phyloP scores from a whole-genome alignment of 805 yeast genomes.

The Saccharomycopsis sp. region DNA sequence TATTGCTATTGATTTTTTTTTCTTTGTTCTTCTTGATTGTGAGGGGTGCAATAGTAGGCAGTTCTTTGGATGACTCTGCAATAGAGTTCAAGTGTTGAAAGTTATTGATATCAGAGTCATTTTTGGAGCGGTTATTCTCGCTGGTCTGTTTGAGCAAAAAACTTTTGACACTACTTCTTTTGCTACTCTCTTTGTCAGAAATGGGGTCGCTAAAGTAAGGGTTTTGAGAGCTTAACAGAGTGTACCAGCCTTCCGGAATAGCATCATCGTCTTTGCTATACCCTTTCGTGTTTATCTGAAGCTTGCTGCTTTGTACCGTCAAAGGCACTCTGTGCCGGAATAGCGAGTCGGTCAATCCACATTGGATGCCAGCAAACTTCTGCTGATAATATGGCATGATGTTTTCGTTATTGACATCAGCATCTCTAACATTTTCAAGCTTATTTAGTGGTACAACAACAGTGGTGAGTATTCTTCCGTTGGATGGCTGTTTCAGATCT shows the following conservation, averaged over 20 bases:
- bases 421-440: background rate
- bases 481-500: background rate
- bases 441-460: background rate
- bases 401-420: background rate
- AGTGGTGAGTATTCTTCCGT: background rate
- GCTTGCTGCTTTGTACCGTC: background rate
- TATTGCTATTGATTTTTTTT: background rate
- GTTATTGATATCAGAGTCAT: background rate
- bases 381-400: background rate
- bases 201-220: background rate
- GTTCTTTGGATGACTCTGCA: background rate
- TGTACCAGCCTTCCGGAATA: background rate
- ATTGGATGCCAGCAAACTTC: background rate
- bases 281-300: background rate
- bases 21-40: background rate
- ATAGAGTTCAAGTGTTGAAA: background rate
- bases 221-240: background rate
- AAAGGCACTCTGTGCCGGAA: background rate
- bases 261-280: background rate
- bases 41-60: background rate
- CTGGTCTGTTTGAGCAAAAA: background rate
- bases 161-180: slow-evolving; percentile 1
- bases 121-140: background rate
- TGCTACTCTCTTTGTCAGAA: background rate
- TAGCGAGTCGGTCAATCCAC: background rate